Percentiles rank a stretch among this genome's conserved stretches.
Evolutionary conservation across 257 asterid species (phyloP).

Genomic region (Anisodus tanguticus): DNA sequence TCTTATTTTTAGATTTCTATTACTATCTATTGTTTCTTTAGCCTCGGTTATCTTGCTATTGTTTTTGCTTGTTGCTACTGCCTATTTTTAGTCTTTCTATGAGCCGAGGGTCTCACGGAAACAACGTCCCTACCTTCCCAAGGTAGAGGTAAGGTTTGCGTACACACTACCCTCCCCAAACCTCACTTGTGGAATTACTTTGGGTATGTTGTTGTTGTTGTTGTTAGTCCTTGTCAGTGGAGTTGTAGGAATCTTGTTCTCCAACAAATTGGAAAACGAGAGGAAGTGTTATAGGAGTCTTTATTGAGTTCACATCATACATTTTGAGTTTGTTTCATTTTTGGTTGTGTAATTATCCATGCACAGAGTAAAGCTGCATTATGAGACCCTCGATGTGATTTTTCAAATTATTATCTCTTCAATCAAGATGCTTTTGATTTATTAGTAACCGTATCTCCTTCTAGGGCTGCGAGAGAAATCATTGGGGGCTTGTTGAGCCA

Average conservation of each 20-base stretch:
- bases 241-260: neutral
- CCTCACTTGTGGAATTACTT: too few relatives aligned
- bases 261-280: neutral
- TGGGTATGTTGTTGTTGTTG: too few relatives aligned
- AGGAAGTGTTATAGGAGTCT: neutral
- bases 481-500: neutral
- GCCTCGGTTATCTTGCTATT: too few relatives aligned
- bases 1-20: too few relatives aligned
- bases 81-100: too few relatives aligned
- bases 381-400: conserved; percentile 4
- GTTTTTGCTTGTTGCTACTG: too few relatives aligned
- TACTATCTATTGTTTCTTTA: too few relatives aligned
- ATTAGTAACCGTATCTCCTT: neutral
- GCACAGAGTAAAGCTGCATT: neutral
- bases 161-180: too few relatives aligned
- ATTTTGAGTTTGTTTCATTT: neutral
- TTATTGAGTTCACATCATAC: neutral
- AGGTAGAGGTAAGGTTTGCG: too few relatives aligned
- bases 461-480: neutral
- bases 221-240: neutral
- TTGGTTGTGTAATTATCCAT: neutral
- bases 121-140: too few relatives aligned
- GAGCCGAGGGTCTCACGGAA: too few relatives aligned
- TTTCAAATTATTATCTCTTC: neutral
- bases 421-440: neutral